Conservation (phyloP, 2,329 filamentous ascomycete genomes). For the Fusarium praegraminearum region DNA sequence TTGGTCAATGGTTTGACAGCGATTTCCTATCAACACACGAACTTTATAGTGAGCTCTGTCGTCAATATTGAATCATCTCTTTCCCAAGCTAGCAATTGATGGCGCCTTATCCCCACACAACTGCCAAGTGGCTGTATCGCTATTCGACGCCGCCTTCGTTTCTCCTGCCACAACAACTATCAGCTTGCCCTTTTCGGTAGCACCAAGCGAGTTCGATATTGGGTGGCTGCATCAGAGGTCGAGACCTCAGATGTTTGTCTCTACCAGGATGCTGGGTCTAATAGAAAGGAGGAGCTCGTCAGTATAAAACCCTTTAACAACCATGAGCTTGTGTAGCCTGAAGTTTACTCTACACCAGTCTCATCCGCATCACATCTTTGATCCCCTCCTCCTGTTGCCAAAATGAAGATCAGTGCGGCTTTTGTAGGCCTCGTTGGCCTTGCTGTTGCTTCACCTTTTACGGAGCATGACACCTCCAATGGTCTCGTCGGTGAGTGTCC, state of each 20-base stretch:
- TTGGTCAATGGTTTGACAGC: neutral
- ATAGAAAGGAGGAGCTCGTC: neutral
- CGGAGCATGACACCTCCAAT: slow-evolving; percentile 14
- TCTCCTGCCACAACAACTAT: neutral
- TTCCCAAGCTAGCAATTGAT: neutral
- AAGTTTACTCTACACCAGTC: neutral
- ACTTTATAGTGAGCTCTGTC: neutral
- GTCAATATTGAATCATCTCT: slow-evolving; percentile 17
- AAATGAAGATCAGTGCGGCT: slow-evolving; percentile 29
- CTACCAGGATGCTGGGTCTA: neutral
- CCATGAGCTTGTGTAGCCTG: neutral
- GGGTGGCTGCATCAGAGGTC: slow-evolving; percentile 4
- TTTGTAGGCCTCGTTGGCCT: slow-evolving; percentile 17
- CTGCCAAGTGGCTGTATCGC: neutral
- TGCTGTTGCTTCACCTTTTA: slow-evolving; percentile 24
- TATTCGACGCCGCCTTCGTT: slow-evolving; percentile 13
- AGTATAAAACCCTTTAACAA: slow-evolving; percentile 7
- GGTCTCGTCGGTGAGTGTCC: slow-evolving; percentile 18
- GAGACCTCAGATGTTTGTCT: neutral
- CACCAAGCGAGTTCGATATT: slow-evolving; percentile 6
- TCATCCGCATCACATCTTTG: neutral
- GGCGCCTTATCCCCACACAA: slow-evolving; percentile 13
- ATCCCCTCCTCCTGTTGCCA: neutral
- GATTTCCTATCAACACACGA: neutral
- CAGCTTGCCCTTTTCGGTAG: slow-evolving; percentile 19